Evolutionary conservation across 495 filamentous ascomycete genomes (phyloP).

Genomic region (Tuber borchii): DNA sequence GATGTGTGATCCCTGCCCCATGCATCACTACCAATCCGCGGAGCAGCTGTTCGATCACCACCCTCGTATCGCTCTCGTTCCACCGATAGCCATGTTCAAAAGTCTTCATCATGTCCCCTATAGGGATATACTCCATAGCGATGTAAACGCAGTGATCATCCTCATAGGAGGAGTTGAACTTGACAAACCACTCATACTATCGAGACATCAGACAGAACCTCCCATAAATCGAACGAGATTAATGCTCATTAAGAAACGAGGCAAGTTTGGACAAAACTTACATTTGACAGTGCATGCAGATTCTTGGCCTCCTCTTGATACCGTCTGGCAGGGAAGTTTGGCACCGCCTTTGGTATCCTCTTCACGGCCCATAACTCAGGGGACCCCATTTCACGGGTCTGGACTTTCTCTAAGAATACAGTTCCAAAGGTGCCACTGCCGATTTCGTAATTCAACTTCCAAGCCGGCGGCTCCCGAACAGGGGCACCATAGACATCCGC

Average conservation of each 20-base stretch:
- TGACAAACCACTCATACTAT: neutral
- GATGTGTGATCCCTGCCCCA: no score
- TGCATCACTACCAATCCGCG: slow-evolving; percentile 8
- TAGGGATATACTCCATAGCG: no score
- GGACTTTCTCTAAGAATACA: slow-evolving; percentile 1
- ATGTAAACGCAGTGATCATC: neutral
- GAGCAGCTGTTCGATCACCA: neutral
- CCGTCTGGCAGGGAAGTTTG: neutral
- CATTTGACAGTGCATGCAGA: neutral
- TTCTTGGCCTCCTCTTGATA: neutral
- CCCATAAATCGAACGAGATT: neutral
- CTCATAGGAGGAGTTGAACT: neutral
- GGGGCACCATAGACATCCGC: neutral
- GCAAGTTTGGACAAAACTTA: neutral
- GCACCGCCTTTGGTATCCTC: neutral
- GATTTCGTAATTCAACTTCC: neutral
- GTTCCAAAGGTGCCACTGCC: neutral
- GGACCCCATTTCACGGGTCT: neutral
- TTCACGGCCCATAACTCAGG: neutral
- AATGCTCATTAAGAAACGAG: neutral
- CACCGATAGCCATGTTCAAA: neutral
- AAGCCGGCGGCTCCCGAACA: neutral
- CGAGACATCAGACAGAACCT: neutral
- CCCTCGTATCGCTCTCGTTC: neutral
- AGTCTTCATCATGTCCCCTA: no score